Conservation (phyloP, 495 filamentous ascomycete species). For the Schizothecium vesticola region DNA sequence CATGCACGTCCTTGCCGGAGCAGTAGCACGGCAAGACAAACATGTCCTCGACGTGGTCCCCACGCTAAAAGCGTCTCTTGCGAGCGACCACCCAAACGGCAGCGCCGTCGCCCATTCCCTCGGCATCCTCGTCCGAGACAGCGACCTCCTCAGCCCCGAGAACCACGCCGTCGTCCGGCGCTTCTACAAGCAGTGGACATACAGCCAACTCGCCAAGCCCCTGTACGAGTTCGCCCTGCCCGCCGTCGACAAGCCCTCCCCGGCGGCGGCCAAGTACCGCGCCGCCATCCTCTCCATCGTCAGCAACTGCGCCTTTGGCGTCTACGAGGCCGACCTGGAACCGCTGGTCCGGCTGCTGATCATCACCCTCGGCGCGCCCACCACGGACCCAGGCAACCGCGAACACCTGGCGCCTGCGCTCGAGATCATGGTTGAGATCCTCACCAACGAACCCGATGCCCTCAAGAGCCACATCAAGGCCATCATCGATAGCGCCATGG, state of each 20-base stretch:
- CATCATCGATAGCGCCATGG: slow-evolving; percentile 28
- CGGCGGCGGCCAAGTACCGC: slow-evolving; percentile 23
- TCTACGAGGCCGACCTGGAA: slow-evolving; percentile 37
- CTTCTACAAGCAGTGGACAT: slow-evolving; percentile 33
- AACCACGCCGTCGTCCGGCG: slow-evolving; percentile 30
- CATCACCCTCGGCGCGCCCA: slow-evolving; percentile 23
- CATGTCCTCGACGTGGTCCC: slow-evolving; percentile 17
- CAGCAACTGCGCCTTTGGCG: slow-evolving; percentile 34
- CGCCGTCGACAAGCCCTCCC: slow-evolving; percentile 1
- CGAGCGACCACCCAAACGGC: slow-evolving; percentile 16
- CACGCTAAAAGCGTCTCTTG: slow-evolving; percentile 16
- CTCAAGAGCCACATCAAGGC: slow-evolving; percentile 34
- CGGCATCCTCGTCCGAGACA: slow-evolving; percentile 22
- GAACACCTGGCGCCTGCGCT: slow-evolving; percentile 29
- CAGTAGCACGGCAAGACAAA: slow-evolving; percentile 27
- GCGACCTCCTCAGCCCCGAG: slow-evolving; percentile 20
- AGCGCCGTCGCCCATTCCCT: slow-evolving; percentile 25
- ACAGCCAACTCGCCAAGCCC: slow-evolving; percentile 25
- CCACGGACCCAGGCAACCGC: slow-evolving; percentile 13
- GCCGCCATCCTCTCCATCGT: slow-evolving; percentile 34
- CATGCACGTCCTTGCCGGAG: slow-evolving; percentile 26
- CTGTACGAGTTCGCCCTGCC: slow-evolving; percentile 25
- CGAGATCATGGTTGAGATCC: slow-evolving; percentile 34
- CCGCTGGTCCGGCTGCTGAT: slow-evolving; percentile 35
- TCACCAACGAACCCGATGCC: slow-evolving; percentile 30